Conservation (phyloP, 2,329 filamentous ascomycete species). For the Aspergillus novofumigatus region DNA sequence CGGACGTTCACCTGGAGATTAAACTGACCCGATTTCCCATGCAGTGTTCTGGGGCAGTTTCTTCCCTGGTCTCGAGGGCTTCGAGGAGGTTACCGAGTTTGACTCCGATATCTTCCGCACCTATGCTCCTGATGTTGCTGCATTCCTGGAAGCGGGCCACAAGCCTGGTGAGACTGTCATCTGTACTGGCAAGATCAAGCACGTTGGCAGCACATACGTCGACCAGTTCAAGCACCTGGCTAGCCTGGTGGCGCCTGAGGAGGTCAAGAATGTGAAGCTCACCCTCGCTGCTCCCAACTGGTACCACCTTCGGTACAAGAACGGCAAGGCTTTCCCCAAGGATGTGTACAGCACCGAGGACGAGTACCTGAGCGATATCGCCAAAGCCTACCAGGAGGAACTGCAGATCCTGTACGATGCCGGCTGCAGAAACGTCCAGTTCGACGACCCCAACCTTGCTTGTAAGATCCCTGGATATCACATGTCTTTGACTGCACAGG, state of each 20-base stretch:
- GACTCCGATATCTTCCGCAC: slow-evolving; percentile 51
- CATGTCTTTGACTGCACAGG: slow-evolving; percentile 34
- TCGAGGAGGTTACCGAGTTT: slow-evolving; percentile 49
- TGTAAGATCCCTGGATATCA: slow-evolving; percentile 47
- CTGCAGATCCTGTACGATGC: slow-evolving; percentile 58
- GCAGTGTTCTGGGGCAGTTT: slow-evolving; percentile 56
- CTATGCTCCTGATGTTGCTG: slow-evolving; percentile 60
- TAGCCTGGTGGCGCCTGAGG: slow-evolving; percentile 54
- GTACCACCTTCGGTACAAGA: slow-evolving; percentile 62
- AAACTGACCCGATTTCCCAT: neutral
- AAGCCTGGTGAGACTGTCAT: slow-evolving; percentile 56
- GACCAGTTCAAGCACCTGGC: slow-evolving; percentile 60
- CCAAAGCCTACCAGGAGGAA: slow-evolving; percentile 62
- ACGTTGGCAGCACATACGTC: slow-evolving; percentile 53
- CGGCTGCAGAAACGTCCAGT: slow-evolving; percentile 63
- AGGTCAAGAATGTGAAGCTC: slow-evolving; percentile 64
- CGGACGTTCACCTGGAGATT: neutral
- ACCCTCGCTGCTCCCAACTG: slow-evolving; percentile 64
- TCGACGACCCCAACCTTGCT: slow-evolving; percentile 63
- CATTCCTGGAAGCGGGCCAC: slow-evolving; percentile 56
- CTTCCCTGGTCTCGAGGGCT: slow-evolving; percentile 52
- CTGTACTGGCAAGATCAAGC: slow-evolving; percentile 55
- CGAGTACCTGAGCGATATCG: slow-evolving; percentile 63
- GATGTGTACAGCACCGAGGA: slow-evolving; percentile 55
- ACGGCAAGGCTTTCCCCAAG: slow-evolving; percentile 53